These are phyloP conservation scores for Wickerhamomyces silvicola DNA, from an alignment of 805 yeast genomes.

Conservation along the genomic window DNA sequence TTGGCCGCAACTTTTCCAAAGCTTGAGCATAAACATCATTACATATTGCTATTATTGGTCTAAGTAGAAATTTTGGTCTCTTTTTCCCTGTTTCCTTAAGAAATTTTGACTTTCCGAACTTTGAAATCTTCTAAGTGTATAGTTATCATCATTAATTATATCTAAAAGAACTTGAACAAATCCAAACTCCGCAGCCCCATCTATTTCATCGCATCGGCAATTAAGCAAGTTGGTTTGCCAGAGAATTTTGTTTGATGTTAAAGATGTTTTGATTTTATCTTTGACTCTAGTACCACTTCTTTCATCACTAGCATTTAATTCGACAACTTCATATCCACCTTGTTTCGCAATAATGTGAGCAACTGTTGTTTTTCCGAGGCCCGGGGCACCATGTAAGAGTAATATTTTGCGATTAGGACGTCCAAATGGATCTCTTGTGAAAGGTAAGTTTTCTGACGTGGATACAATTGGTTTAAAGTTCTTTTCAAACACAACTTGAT, in stretches of 20 bases:
- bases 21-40: constrained; percentile 77
- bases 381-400: constrained; percentile 87
- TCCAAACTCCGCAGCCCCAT: constrained; percentile 66
- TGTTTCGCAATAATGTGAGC: constrained; percentile 81
- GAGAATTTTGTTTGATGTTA: constrained; percentile 60
- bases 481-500: constrained; percentile 47
- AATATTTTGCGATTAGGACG: constrained; percentile 61
- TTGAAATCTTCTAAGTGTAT: constrained; percentile 36
- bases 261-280: constrained; percentile 53
- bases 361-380: constrained; percentile 86
- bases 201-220: constrained; percentile 93
- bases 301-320: constrained; percentile 82
- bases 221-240: constrained; percentile 71
- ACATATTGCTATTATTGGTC: constrained; percentile 91
- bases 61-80: constrained; percentile 40
- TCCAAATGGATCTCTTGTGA: constrained; percentile 52
- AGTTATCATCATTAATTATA: constrained; percentile 49
- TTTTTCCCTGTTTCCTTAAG: constrained; percentile 26
- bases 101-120: constrained; percentile 17
- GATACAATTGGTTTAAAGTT: constrained; percentile 28
- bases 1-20: constrained; percentile 65
- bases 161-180: constrained; percentile 54
- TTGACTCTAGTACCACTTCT: constrained; percentile 52
- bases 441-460: constrained; percentile 12
- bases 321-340: constrained; percentile 73